Conservation (phyloP, 2,329 filamentous ascomycete species). For the Pseudogymnoascus sp. region DNA sequence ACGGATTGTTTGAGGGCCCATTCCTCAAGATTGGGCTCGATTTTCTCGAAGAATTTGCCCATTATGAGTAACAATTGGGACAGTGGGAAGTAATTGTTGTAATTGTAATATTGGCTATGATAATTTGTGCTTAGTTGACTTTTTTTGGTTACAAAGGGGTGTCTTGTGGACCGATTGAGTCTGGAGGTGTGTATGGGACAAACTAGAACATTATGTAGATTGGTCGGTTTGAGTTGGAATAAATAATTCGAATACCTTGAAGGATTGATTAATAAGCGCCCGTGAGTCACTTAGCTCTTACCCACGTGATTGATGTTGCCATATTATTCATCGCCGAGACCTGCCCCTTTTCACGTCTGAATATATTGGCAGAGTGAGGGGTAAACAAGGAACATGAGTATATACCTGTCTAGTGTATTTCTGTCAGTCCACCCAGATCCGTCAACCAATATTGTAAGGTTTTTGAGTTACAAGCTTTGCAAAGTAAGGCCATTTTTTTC, state of each 20-base stretch:
- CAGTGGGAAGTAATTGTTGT: background rate
- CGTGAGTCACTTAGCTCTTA: background rate
- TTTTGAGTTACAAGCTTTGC: background rate
- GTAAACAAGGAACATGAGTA: background rate
- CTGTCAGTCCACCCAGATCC: too few species aligned
- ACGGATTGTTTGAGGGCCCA: slow-evolving; percentile 62
- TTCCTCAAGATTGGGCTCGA: slow-evolving; percentile 45
- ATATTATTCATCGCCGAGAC: background rate
- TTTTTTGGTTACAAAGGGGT: background rate
- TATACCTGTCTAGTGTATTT: background rate
- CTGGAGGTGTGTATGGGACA: background rate
- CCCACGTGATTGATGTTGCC: slow-evolving; percentile 1
- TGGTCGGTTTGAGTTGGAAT: slow-evolving; percentile 1
- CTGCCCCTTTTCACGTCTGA: background rate
- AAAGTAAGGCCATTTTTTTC: background rate
- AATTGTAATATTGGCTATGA: background rate
- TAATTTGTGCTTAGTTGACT: background rate
- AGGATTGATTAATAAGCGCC: slow-evolving; percentile 1
- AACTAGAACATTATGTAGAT: background rate
- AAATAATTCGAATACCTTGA: background rate
- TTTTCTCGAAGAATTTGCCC: slow-evolving; percentile 49
- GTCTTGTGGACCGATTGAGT: background rate
- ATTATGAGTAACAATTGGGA: slow-evolving; percentile 31
- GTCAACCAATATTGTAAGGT: background rate
- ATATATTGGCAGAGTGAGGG: background rate